Evolutionary conservation across 2,329 filamentous ascomycete genomes (phyloP), one percentile per base, ranked within the genome.

Genomic region (Aspergillus aculeatus): DNA sequence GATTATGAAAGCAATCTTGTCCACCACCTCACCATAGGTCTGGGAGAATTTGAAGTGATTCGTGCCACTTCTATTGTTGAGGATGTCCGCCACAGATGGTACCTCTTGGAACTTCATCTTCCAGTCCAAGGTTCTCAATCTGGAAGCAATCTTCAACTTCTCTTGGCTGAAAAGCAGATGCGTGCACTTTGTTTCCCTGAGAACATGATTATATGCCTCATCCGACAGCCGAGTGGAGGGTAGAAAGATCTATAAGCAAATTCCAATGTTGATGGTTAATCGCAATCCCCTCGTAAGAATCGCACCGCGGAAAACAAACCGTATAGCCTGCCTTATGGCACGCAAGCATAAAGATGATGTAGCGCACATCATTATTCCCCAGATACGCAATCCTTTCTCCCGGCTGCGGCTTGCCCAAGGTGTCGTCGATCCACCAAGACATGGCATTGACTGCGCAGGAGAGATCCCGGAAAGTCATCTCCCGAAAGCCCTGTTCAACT

Each of bases 1-100:
- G 29, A 75, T 71, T 9, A 75, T 71, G 11, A 70, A 56, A 2
- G 60, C 55, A 3, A 58, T 35, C 50, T 38, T 60, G 53, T 72
- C 56, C 57, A 71, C 69, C 6, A 61, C 62, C 4, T 74, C 67
- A 26, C 65, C 57, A 32, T 56, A 71, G 11, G 32, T 35, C 32
- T 16, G 68, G 2, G 47, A 52, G 41, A 57, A 70, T 7, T 64
- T 56, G 56, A 69, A 73, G 11, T 56, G 52, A 21, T 56, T 54
- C 24, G 57, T 29, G 26, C 54, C 57, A 29, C 10, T 23, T 38
- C 4, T 1, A 12, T 62, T 31, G n/a, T n/a, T 19, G 9, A 68
- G 44, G 1, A 66, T 49, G 16, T 55, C 29, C 5, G 50, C 19
- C 16, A 52, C 50, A 11, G 26, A 35, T 14, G 50, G 50, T n/a